Evolutionary conservation across 768 basidiomycete genomes (phyloP).

Genomic region (Tylopilus plumbeoviolaceoides): DNA sequence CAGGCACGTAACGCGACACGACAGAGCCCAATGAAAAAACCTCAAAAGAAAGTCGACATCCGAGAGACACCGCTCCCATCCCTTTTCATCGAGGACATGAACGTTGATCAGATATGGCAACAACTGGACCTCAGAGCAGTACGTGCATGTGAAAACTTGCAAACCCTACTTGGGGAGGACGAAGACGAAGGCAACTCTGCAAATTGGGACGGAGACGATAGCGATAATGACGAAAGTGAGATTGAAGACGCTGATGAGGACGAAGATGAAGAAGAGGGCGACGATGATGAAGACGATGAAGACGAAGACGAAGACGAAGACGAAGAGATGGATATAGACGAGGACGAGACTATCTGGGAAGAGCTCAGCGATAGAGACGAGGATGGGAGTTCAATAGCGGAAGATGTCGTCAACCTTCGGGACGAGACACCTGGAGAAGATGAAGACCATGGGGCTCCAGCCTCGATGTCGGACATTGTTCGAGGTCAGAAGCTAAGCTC

Average conservation of each 20-base stretch:
- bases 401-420: conserved; percentile 30
- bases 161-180: conserved; percentile 57
- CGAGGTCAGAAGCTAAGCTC: conserved; percentile 20
- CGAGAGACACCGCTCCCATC: conserved; percentile 68
- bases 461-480: conserved; percentile 26
- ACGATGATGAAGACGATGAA: conserved; percentile 23
- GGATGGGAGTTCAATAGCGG: conserved; percentile 25
- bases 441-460: conserved; percentile 22
- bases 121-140: conserved; percentile 83
- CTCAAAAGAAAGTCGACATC: conserved; percentile 33
- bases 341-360: conserved; percentile 23
- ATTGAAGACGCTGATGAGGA: conserved; percentile 15
- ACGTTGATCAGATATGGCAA: conserved; percentile 87
- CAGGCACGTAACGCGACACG: conserved; percentile 41
- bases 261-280: conserved; percentile 18
- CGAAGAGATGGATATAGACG: conserved; percentile 29
- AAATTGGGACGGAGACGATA: conserved; percentile 16
- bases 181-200: conserved; percentile 28
- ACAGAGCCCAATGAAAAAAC: conserved; percentile 35
- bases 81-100: conserved; percentile 76
- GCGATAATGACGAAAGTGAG: conserved; percentile 23
- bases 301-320: conserved; percentile 27
- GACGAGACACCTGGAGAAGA: conserved; percentile 38
- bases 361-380: conserved; percentile 24
- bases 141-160: conserved; percentile 64